These are phyloP conservation scores for Alternaria brassicae DNA, from an alignment of 2,329 filamentous ascomycete genomes.

Conservation along the genomic window DNA sequence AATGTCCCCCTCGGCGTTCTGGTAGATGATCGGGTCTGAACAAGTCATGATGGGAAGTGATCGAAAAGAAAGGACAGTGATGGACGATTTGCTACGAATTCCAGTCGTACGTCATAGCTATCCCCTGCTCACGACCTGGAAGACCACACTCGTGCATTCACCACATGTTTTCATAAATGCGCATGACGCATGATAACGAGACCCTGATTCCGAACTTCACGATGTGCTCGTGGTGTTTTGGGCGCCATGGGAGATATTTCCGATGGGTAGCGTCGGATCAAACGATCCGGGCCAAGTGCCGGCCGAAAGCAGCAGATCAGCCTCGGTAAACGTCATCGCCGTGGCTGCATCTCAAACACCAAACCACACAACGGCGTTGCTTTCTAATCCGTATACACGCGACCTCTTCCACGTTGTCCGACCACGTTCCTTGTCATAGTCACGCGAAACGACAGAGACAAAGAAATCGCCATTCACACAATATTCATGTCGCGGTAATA, in stretches of 20 bases:
- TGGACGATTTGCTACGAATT: not conserved
- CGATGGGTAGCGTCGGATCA: constrained; percentile 20
- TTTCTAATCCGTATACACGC: constrained; percentile 16
- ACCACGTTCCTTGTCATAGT: not conserved
- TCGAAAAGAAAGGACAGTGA: not conserved
- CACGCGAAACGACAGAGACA: not conserved
- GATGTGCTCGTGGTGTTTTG: constrained; percentile 1
- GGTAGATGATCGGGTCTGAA: constrained; percentile 58
- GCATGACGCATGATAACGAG: not conserved
- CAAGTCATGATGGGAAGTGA: constrained; percentile 2
- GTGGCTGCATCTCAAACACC: constrained; percentile 5
- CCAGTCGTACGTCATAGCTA: not conserved
- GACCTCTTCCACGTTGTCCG: not conserved
- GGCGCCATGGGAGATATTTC: constrained; percentile 8
- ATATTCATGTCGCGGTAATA: constrained; percentile 33
- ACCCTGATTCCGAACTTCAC: not conserved
- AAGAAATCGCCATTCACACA: not conserved
- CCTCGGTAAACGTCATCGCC: constrained; percentile 23
- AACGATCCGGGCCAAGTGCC: not conserved
- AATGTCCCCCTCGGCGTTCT: constrained; percentile 58
- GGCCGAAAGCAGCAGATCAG: constrained; percentile 13
- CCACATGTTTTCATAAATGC: not conserved
- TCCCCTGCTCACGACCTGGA: not conserved
- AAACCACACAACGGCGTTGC: constrained; percentile 14
- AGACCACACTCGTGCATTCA: not conserved